A percentile compares a stretch with the other conserved stretches of the same genome.
phyloP scores from a whole-genome alignment of 306 rosid genomes.

The Ceratonia siliqua region DNA sequence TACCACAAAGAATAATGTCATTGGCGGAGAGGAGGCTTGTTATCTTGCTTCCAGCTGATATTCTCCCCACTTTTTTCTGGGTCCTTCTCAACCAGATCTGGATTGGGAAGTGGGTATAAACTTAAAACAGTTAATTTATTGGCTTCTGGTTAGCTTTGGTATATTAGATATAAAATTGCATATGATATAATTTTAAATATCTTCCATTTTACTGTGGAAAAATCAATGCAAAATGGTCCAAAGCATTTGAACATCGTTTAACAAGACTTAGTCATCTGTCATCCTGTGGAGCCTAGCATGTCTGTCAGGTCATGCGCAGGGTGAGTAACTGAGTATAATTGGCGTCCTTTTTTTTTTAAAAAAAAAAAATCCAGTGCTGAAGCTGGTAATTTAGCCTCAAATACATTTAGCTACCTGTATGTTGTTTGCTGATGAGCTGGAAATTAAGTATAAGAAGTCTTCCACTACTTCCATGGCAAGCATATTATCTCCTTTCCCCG shows the following conservation, averaged over 20 bases:
- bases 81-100: conserved; percentile 80
- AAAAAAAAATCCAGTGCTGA: neutral
- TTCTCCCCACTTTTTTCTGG: conserved; percentile 68
- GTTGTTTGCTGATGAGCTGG: conserved; percentile 59
- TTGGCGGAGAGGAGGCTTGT: conserved; percentile 69
- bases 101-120: conserved; percentile 27
- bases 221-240: conserved; percentile 5
- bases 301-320: no score
- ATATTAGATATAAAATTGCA: neutral
- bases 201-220: neutral
- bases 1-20: conserved; percentile 76
- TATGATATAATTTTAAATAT: neutral
- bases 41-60: conserved; percentile 81
- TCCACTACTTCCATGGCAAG: conserved; percentile 69
- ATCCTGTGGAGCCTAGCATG: neutral
- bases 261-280: neutral
- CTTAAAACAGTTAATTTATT: conserved; percentile 28
- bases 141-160: conserved; percentile 4
- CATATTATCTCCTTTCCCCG: conserved; percentile 57
- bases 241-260: neutral
- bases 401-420: conserved; percentile 59
- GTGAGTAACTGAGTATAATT: no score
- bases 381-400: conserved; percentile 14
- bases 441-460: conserved; percentile 69
- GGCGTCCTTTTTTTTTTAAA: neutral